Evolutionary conservation across 2,329 filamentous ascomycete species (phyloP), one percentile per base, ranked within the genome.

Genomic region (Pleoardoris graminearum): DNA sequence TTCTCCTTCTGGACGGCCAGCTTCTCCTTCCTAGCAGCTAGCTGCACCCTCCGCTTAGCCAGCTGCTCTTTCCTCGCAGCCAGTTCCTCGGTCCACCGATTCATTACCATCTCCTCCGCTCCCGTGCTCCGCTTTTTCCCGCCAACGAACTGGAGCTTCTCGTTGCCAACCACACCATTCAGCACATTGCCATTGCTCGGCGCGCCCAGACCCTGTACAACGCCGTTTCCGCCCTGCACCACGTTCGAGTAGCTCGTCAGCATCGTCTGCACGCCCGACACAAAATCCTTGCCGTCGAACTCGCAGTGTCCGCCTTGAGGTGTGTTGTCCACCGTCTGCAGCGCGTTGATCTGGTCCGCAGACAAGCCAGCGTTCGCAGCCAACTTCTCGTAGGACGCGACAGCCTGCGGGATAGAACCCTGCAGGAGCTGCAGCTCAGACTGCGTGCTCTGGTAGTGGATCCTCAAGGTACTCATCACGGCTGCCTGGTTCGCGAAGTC

Each of bases 281-380:
- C 77, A 57, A 85, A 85, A 8, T 69, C 79, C 60, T 78, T 57
- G 11, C 72, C 79, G 62, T 85, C 82, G 53, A 85, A 85, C 47
- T 76, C 81, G 70, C 82, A 85, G 66, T 85, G 82, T 0, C 82
- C 82, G 32, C 81, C 82, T 19, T 74, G 69, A 2, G 82, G 82
- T 3, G 77, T 76, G 57, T 82, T 83, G 58, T 85, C 79, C 1
- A 82, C 80, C 1, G 82, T 85, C 72, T 84, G 81, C 49, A 83
- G 63, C 2, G 73, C 67, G 25, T 79, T 80, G 59, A 84, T 73
- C 59, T 81, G 72, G 25, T 62, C 66, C 0, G 73, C 62, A 35
- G 58, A 68, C 29, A 85, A 50, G 0, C 82, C 82, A 1, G 75
- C 75, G 11, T 61, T 55, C 0, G 70, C 58, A 5, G 76, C 82